Base-by-base conservation (phyloP, 129 eudicot genomes). In the Lactuca saligna region DNA sequence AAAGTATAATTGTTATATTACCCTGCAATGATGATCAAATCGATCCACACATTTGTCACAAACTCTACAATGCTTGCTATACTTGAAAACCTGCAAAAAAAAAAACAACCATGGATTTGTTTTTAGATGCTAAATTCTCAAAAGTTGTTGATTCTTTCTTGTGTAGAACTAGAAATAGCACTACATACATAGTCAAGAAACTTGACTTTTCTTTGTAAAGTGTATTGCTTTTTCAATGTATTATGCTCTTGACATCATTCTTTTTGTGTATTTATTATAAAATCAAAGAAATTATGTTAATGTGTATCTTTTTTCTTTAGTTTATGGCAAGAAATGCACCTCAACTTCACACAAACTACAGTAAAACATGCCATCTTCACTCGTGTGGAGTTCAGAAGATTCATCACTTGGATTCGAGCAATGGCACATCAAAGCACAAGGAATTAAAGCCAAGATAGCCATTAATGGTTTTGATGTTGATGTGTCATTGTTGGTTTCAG, bases 11-110 rank as follows among this genome's bases (percentile, higher is more conserved):
- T 49, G 41, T n/a, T 8, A 46, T 69, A 46, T 42, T 89, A 94
- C 99, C 97, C 99, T 80, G 86, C 99, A 94, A 75, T 94, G 99
- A 75, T 94, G 99, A 82, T 94, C 99, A 60, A 94, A 94, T 56
- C 77, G 81, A 74, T 94, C 88, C 7, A 94, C 99, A 61, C 99
- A 94, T 86, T 94, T 94, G 85, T 94, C 99, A 54, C 99, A 94
- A 59, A 94, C 97, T 85, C 99, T 85, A 72, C 99, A 94, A 72
- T 94, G 99, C 82, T 94, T 94, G 87, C 99, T 94, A 87, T 87
- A 89, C 83, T 89, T 94, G 79, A 79, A 94, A 83, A 94, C 99
- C 98, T 93, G 87, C 76, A 78, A 25, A 67, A 38, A 20, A 20
- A 20, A 25, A 77, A 33, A 17, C 20, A 39, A 50, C 41, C 41